Evolutionary conservation across 78 protist genomes (phyloP), one percentile per base, ranked within the genome.

Genomic region (Speleostelium caveatum): DNA sequence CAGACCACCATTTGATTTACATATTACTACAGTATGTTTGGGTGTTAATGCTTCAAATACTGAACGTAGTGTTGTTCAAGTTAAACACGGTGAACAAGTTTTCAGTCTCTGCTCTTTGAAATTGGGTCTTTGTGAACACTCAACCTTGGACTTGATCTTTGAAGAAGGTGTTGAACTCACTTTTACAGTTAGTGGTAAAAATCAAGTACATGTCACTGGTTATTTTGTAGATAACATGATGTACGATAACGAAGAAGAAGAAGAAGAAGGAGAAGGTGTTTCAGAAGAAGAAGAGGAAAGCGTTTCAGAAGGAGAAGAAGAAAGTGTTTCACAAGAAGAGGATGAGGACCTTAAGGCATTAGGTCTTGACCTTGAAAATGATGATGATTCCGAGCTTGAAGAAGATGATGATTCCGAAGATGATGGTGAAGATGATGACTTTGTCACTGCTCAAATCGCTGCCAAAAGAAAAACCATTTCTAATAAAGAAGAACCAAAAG

Each of bases 131-230:
- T 22, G 32, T 49, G 94, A 74, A 36, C 30, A 24, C 24, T 16
- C 77, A 1, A 2, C 6, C 3, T 36, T 89, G n/a, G 86, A 89
- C 41, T 32, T 74, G 28, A 74, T 39, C 17, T 77, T 89, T 38
- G 85, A 79, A 58, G 75, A 74, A 41, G 88, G 77, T 24, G 56
- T 68, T 45, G 87, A 89, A 28, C 35, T 89, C 24, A n/a, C 19
- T 22, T 77, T 89, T 49, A 30, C 41, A 41, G 94, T 68, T 4
- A 16, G 7, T 33, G 94, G 94, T 63, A 17, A 30, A 26, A 69
- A 78, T 32, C 8, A 77, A 10, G 66, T 89, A 68, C 71, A 79
- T 75, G 35, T 89, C 26, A 60, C 88, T 56, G 94, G 94, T 69
- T 89, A 69, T 65, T 76, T 79, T 55, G 88, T 75, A 21, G 86